A percentile compares a stretch with the other conserved stretches of the same genome.
phyloP scores from a whole-genome alignment of 78 protist genomes.

The Chrysochromulina parva region DNA sequence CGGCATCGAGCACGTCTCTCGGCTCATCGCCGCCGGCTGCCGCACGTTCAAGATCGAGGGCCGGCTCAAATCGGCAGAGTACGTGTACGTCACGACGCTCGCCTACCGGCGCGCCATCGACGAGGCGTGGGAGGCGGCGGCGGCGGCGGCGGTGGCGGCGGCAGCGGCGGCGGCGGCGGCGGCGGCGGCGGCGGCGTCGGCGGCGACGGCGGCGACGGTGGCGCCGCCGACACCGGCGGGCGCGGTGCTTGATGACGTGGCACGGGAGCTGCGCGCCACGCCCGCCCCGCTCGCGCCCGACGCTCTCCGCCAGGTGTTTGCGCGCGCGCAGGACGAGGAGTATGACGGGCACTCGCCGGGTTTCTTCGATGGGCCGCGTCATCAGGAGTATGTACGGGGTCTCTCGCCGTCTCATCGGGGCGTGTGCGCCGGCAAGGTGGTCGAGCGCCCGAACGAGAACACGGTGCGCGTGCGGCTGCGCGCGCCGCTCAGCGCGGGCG shows the following conservation, averaged over 20 bases:
- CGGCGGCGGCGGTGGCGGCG: too few species aligned
- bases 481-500: background rate
- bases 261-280: background rate
- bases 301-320: background rate
- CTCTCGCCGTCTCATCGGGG: conserved; percentile 19
- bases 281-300: background rate
- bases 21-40: conserved; percentile 11
- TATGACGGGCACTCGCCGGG: background rate
- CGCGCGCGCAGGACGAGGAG: conserved; percentile 27
- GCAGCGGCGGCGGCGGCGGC: too few species aligned
- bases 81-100: background rate
- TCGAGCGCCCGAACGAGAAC: background rate
- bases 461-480: background rate
- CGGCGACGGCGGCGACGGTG: background rate
- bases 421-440: background rate
- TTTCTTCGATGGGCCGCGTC: background rate
- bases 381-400: conserved; percentile 5
- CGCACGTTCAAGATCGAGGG: conserved; percentile 27
- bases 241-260: background rate
- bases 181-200: background rate
- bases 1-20: background rate
- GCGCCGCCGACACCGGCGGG: too few species aligned
- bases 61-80: conserved; percentile 23
- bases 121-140: conserved; percentile 13
- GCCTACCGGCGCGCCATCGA: conserved; percentile 24